Evolutionary conservation across 257 asterid genomes (phyloP).

Genomic region (Sherardia arvensis): DNA sequence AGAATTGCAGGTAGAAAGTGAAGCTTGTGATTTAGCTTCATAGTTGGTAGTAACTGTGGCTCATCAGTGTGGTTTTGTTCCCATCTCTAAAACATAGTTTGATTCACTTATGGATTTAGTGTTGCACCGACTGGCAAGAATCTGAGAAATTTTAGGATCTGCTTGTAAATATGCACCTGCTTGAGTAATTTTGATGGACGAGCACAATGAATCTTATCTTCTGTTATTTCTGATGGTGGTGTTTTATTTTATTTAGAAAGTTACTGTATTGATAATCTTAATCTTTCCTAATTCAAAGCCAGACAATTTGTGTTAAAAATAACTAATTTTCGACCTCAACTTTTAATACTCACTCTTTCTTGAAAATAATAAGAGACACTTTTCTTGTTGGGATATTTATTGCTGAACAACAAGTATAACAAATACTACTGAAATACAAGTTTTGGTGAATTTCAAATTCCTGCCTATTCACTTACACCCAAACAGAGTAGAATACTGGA

Average conservation of each 20-base stretch:
- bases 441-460: conserved; percentile 11
- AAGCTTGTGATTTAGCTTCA: conserved; percentile 9
- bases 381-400: too few relatives aligned
- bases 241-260: too few relatives aligned
- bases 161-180: not conserved
- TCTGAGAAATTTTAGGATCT: not conserved
- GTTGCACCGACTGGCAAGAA: too few relatives aligned
- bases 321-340: too few relatives aligned
- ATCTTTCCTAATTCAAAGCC: too few relatives aligned
- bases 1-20: conserved; percentile 59
- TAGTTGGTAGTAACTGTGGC: not conserved
- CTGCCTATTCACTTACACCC: conserved; percentile 16
- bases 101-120: not conserved
- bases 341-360: too few relatives aligned
- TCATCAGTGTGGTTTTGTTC: not conserved
- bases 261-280: too few relatives aligned
- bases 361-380: too few relatives aligned
- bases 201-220: too few relatives aligned
- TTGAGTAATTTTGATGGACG: not conserved
- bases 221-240: too few relatives aligned
- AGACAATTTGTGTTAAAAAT: too few relatives aligned
- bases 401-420: conserved; percentile 6
- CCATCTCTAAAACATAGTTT: not conserved
- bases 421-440: conserved; percentile 5
- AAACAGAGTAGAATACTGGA: not conserved